Evolutionary conservation across 352 stramenopile genomes (phyloP).

Genomic region (Phytophthora sp.): DNA sequence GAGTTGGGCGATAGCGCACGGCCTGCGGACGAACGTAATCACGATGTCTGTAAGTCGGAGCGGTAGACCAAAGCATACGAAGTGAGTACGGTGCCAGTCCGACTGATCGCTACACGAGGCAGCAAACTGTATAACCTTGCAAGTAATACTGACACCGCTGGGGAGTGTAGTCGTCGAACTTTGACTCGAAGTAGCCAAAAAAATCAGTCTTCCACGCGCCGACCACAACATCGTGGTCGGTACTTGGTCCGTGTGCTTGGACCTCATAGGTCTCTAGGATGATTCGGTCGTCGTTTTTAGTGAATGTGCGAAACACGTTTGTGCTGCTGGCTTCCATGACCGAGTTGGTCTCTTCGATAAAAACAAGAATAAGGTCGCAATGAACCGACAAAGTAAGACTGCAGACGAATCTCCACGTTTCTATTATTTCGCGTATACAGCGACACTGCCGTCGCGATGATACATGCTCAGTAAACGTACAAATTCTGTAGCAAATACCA

Average conservation of each 20-base stretch:
- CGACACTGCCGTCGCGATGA: neutral
- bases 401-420: conserved; percentile 19
- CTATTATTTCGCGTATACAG: conserved; percentile 15
- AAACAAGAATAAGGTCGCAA: neutral
- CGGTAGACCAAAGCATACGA: neutral
- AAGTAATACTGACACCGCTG: too few species aligned
- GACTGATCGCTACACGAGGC: too few species aligned
- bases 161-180: too few species aligned
- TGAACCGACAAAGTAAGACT: neutral
- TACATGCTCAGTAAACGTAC: conserved; percentile 12
- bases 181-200: too few species aligned
- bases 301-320: too few species aligned
- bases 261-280: too few species aligned
- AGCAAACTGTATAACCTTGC: too few species aligned
- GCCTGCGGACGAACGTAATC: neutral
- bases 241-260: too few species aligned
- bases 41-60: too few species aligned
- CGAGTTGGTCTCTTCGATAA: neutral
- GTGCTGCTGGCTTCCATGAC: neutral
- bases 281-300: neutral
- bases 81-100: too few species aligned
- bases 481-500: conserved; percentile 1
- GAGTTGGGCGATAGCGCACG: conserved; percentile 50
- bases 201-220: too few species aligned
- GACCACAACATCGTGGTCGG: too few species aligned